phyloP scores from a whole-genome alignment of 2,329 filamentous ascomycete species.

The Canariomyces notabilis region DNA sequence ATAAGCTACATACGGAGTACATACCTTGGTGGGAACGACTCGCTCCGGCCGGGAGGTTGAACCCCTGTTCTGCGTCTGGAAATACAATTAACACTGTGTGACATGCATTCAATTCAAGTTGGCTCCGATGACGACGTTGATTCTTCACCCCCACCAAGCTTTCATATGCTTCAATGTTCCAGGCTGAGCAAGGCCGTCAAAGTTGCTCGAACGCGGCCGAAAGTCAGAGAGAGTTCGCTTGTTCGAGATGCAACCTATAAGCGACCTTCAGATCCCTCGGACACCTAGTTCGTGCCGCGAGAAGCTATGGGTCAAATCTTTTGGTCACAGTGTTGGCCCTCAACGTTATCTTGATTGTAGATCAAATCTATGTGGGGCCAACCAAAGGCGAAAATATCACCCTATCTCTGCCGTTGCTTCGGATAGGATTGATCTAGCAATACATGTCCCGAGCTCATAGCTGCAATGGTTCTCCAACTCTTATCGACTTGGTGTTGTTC shows the following conservation, averaged over 20 bases:
- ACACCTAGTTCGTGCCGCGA: too few species aligned
- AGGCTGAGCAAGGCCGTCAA: background rate
- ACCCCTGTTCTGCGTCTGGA: too few species aligned
- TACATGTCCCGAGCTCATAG: background rate
- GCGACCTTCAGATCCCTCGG: too few species aligned
- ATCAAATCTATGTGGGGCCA: background rate
- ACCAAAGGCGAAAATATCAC: background rate
- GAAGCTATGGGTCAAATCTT: background rate
- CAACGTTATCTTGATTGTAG: background rate
- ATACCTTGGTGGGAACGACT: too few species aligned
- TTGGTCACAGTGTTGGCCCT: background rate
- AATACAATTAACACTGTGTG: background rate
- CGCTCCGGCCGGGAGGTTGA: too few species aligned
- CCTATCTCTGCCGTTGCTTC: too few species aligned
- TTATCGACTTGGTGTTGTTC: background rate
- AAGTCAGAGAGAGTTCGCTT: background rate
- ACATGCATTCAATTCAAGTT: background rate
- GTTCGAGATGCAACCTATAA: background rate
- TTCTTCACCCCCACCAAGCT: background rate
- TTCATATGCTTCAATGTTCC: background rate
- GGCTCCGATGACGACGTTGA: background rate
- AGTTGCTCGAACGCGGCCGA: background rate
- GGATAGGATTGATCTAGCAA: background rate
- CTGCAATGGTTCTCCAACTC: background rate
- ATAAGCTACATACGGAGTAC: too few species aligned